phyloP scores from a whole-genome alignment of 2,329 filamentous ascomycete genomes.

The Xylariaceae sp. region DNA sequence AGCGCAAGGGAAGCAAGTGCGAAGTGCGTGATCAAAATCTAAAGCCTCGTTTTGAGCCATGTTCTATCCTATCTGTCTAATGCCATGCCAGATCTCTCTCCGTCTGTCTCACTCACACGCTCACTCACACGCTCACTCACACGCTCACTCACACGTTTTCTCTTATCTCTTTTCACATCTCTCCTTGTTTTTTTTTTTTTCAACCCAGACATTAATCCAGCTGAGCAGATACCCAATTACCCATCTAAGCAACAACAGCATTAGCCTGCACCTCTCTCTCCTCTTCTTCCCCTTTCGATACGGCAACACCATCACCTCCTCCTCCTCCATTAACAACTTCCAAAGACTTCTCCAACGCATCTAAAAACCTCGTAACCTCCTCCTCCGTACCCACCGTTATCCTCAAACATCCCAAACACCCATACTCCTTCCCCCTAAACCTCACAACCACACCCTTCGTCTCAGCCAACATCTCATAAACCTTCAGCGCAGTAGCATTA shows the following conservation, averaged over 20 bases:
- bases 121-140: too few relatives aligned
- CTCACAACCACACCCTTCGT: constrained; percentile 84
- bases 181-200: not conserved
- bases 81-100: too few relatives aligned
- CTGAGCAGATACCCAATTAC: too few relatives aligned
- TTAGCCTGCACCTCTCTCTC: constrained; percentile 35
- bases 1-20: too few relatives aligned
- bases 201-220: not conserved
- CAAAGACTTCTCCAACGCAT: constrained; percentile 55
- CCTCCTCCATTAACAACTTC: constrained; percentile 43
- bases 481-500: constrained; percentile 71
- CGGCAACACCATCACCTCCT: too few relatives aligned
- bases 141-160: too few relatives aligned
- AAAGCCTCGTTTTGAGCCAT: too few relatives aligned
- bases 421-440: constrained; percentile 88
- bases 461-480: constrained; percentile 84
- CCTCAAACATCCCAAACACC: constrained; percentile 81
- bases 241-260: constrained; percentile 35
- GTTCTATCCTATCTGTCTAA: too few relatives aligned
- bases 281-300: constrained; percentile 31
- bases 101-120: too few relatives aligned
- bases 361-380: constrained; percentile 77
- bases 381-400: constrained; percentile 89
- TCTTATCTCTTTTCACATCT: too few relatives aligned
- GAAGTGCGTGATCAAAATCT: too few relatives aligned